These are phyloP conservation scores for Eragrostis nindensis DNA, from an alignment of 176 grass and related monocot genomes.

Conservation along the genomic window DNA sequence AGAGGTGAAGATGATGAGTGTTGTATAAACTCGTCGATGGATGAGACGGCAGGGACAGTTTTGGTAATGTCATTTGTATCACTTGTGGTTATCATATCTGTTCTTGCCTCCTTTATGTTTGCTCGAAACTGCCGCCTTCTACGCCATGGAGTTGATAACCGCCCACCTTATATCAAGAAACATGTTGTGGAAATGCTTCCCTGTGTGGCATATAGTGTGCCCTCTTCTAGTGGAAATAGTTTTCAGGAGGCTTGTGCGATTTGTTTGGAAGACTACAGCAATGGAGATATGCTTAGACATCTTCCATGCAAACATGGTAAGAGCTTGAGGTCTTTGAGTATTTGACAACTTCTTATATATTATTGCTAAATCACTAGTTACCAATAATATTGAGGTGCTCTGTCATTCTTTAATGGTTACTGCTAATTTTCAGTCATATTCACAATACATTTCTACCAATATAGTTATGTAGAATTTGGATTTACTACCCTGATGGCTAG, in stretches of 20 bases:
- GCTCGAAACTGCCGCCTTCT: conserved; percentile 90
- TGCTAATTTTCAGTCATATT: too few relatives aligned
- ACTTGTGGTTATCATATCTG: conserved; percentile 85
- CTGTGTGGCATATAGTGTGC: conserved; percentile 51
- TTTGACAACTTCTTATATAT: conserved; percentile 23
- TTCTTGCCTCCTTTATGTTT: conserved; percentile 81
- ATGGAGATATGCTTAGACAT: conserved; percentile 70
- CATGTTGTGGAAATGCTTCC: conserved; percentile 78
- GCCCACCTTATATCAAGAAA: conserved; percentile 64
- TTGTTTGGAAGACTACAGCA: conserved; percentile 90
- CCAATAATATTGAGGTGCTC: neutral
- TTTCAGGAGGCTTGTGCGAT: conserved; percentile 68
- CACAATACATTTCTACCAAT: too few relatives aligned
- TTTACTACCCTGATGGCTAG: neutral
- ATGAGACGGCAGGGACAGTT: conserved; percentile 86
- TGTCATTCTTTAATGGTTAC: neutral
- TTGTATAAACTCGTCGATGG: conserved; percentile 79
- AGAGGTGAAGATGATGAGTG: conserved; percentile 69
- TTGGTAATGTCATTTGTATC: conserved; percentile 90
- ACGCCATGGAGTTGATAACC: conserved; percentile 52
- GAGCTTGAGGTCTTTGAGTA: conserved; percentile 4
- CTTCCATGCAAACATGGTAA: conserved; percentile 93
- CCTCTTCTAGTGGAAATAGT: conserved; percentile 52
- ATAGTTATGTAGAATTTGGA: neutral
- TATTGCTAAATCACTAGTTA: neutral